Conservation (phyloP, 148 eudicot genomes). For the Persicaria tinctoria region DNA sequence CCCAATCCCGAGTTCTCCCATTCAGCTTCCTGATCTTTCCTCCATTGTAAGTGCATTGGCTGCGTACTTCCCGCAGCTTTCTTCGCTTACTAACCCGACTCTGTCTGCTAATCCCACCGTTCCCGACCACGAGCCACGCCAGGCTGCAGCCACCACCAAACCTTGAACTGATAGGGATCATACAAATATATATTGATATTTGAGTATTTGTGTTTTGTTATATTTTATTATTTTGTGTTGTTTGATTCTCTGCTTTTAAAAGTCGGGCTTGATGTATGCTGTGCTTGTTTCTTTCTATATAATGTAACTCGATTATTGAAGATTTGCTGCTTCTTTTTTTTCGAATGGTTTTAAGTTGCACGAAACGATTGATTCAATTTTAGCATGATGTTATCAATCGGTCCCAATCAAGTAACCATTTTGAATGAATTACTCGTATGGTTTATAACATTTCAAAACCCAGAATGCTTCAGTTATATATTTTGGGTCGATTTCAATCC, state of each 20-base stretch:
- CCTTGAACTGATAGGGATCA: background rate
- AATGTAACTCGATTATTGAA: background rate
- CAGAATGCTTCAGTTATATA: too few relatives aligned
- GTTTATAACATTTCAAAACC: too few relatives aligned
- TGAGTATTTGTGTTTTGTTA: background rate
- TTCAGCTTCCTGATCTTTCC: background rate
- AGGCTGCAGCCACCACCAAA: background rate
- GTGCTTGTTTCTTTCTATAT: background rate
- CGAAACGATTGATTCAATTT: too few relatives aligned
- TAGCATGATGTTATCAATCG: too few relatives aligned
- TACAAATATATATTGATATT: background rate
- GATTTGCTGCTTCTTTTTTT: background rate
- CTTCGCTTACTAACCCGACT: background rate
- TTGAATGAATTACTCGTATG: too few relatives aligned
- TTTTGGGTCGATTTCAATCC: too few relatives aligned
- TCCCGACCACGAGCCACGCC: background rate
- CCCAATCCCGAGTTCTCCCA: background rate
- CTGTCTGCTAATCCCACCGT: background rate
- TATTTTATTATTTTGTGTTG: background rate
- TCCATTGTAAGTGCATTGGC: background rate
- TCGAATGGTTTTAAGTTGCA: background rate
- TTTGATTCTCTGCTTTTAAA: background rate
- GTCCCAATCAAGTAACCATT: too few relatives aligned
- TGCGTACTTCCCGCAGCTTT: conserved; percentile 1
- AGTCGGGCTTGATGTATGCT: background rate